Base-by-base conservation (phyloP, 805 yeast species). In the Maudiozyma bulderi region DNA sequence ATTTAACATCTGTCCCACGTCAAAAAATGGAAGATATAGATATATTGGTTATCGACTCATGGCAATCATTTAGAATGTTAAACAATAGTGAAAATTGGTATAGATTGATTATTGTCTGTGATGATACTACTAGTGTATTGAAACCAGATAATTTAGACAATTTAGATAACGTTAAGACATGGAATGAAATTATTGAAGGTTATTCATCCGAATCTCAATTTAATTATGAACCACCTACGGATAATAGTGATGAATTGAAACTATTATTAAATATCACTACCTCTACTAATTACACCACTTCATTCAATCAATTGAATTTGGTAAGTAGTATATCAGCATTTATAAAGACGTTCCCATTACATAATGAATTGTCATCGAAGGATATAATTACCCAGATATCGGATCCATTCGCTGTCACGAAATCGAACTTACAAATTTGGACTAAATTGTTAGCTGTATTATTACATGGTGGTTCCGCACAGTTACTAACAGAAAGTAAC, bases 271-370 rank as follows among this genome's bases (percentile, higher is more conserved):
- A 65, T 28, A 55, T 53, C 10, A 52, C 61, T 5, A 57, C 64
- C 1, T 52, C 56, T 9, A 49, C 46, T 35, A 52, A 58, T 13
- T 54, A 55, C 9, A 57, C 67, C 1, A 62, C 67, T 1, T 55
- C 66, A 10, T 79, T 74, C 55, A 73, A 78, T 5, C 82, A 79
- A 49, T 66, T 73, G 50, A 76, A 77, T 52, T 60, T 80, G 40
- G 74, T 78, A 5, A 74, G 82, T 52, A 70, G 80, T 6, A 64
- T 75, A 34, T 78, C 85, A 2, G 70, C 84, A 1, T 67, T 75
- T 28, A 66, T 72, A 5, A 68, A 62, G 38, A 54, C 59, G 0
- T 59, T 68, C 11, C 71, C 74, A 13, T 43, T 66, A 8, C 69
- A 61, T 9, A 65, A 72, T 40, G 76, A 72, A 45, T 44, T 73